Evolutionary conservation across 371 early-diverging fungal genomes (phyloP).

Genomic region (Zychaea mexicana): DNA sequence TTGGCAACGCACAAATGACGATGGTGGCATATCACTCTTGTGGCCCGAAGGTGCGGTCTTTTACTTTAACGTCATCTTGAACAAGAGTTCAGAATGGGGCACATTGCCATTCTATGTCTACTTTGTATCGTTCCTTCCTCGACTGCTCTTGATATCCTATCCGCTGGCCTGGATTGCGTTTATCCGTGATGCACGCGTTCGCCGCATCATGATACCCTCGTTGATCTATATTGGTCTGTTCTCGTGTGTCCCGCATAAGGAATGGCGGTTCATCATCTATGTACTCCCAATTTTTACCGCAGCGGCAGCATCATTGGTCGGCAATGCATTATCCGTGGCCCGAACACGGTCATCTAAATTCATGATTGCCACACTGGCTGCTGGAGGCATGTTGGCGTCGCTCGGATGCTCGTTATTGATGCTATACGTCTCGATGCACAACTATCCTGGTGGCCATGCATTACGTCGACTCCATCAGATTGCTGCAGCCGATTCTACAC

Average conservation of each 20-base stretch:
- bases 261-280: conserved; percentile 95
- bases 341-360: conserved; percentile 23
- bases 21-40: conserved; percentile 17
- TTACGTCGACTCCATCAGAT: conserved; percentile 63
- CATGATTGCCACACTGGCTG: conserved; percentile 19
- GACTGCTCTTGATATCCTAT: conserved; percentile 68
- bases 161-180: conserved; percentile 62
- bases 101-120: conserved; percentile 79
- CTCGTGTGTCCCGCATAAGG: conserved; percentile 90
- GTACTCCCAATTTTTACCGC: conserved; percentile 85
- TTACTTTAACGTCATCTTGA: conserved; percentile 82
- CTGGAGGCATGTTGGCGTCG: conserved; percentile 25
- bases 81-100: conserved; percentile 86
- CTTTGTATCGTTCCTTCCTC: conserved; percentile 73
- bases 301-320: conserved; percentile 43
- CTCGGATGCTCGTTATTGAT: conserved; percentile 46
- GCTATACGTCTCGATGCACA: conserved; percentile 67
- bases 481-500: conserved; percentile 13
- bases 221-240: conserved; percentile 65
- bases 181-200: conserved; percentile 37
- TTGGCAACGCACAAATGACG: conserved; percentile 59
- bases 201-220: conserved; percentile 61
- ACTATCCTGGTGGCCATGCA: conserved; percentile 93
- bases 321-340: conserved; percentile 20
- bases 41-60: conserved; percentile 92